phyloP scores from a whole-genome alignment of 805 yeast species.

The Zygosaccharomyces rouxii region DNA sequence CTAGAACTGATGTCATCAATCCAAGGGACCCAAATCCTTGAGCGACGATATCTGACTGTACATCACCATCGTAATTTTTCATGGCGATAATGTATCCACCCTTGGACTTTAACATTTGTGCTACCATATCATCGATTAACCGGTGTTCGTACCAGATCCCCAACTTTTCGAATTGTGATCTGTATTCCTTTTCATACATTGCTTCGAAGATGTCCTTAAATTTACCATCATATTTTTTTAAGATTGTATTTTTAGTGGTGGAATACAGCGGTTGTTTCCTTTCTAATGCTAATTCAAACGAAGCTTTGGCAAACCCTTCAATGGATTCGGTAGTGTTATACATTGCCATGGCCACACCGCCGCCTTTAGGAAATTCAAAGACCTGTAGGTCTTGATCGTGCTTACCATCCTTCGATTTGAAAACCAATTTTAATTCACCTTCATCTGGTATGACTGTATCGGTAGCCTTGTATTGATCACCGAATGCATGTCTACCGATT shows the following conservation, averaged over 20 bases:
- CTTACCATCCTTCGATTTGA: conserved; percentile 51
- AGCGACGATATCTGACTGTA: conserved; percentile 93
- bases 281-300: conserved; percentile 80
- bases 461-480: conserved; percentile 94
- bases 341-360: conserved; percentile 84
- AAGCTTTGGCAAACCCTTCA: conserved; percentile 84
- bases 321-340: conserved; percentile 94
- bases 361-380: conserved; percentile 50
- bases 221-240: conserved; percentile 90
- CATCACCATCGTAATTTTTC: conserved; percentile 98
- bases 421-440: conserved; percentile 74
- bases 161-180: conserved; percentile 60
- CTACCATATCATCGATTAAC: conserved; percentile 96
- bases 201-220: conserved; percentile 91
- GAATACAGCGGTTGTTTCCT: conserved; percentile 76
- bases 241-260: conserved; percentile 91
- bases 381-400: conserved; percentile 34
- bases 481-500: conserved; percentile 96
- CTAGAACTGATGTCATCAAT: conserved; percentile 93
- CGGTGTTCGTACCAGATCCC: conserved; percentile 98
- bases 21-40: conserved; percentile 98
- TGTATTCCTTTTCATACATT: conserved; percentile 67
- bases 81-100: conserved; percentile 95
- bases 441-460: conserved; percentile 75
- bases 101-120: conserved; percentile 93